Base-by-base conservation (phyloP, 768 basidiomycete species). In the Rickenella mellea region DNA sequence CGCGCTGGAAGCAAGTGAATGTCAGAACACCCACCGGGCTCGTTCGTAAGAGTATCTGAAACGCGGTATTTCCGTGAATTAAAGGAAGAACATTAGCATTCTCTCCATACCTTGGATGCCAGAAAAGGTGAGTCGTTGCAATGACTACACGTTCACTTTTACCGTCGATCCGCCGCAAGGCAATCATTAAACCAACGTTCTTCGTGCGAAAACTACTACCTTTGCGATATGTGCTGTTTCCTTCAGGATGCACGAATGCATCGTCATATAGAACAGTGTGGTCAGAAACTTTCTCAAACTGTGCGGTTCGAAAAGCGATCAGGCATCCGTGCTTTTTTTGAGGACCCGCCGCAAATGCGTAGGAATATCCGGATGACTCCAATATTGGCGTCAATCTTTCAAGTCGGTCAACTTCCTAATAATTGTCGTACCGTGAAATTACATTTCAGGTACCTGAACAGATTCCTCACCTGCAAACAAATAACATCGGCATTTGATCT, bases 51-150 rank as follows among this genome's bases (percentile, higher is more conserved):
- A 73, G 55, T 85, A 88, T 42, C 82, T 67, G 26, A 21, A 52
- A 40, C 48, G 51, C 2, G 42, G 33, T 38, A 30, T 44, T 28
- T 15, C 11, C 40, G 31, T 37, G 26, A 32, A 26, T 37, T 29
- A 28, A 12, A 17, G 5, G 17, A n/a, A 27, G 31, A 48, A 3
- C 12, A 41, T 5, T 17, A 8, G 27, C 21, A 43, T 27, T 52
- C 21, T 52, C 38, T 9, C 65, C 74, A 44, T 61, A 90, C 80
- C 71, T 74, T 5, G 91, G 91, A 61, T 94, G 91, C 93, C 93
- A 97, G 60, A 96, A 97, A 19, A 94, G 66, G 64, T 97, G 93
- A 0, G 92, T 92, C 1, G 93, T 96, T 2, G 78, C 88, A 11
- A 93, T 64, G 29, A 94, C 63, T 26, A 89, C 59, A 4, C 91